These are phyloP conservation scores for Hypoxylon sp. DNA, from an alignment of 2,329 filamentous ascomycete genomes.

Conservation along the genomic window DNA sequence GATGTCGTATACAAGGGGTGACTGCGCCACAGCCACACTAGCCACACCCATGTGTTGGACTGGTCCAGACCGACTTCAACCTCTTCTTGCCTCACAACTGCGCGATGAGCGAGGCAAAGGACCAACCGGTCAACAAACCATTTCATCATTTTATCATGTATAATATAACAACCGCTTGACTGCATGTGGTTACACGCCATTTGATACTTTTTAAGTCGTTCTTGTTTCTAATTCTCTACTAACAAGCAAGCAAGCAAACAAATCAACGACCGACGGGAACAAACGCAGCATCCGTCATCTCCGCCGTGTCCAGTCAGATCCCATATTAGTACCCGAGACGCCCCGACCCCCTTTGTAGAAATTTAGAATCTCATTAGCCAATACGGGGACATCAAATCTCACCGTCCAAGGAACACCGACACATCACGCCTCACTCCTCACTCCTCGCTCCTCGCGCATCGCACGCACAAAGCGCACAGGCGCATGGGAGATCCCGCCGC, in stretches of 20 bases:
- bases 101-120: constrained; percentile 13
- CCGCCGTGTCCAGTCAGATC: constrained; percentile 22
- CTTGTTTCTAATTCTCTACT: constrained; percentile 17
- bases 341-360: constrained; percentile 13
- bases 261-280: constrained; percentile 31
- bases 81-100: constrained; percentile 13
- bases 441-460: background rate
- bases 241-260: constrained; percentile 20
- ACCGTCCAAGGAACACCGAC: constrained; percentile 17
- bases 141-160: background rate
- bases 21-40: constrained; percentile 34
- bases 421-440: constrained; percentile 4
- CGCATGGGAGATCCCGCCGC: constrained; percentile 36
- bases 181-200: background rate
- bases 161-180: background rate
- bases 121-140: constrained; percentile 8
- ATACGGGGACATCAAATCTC: constrained; percentile 38
- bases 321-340: constrained; percentile 34
- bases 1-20: constrained; percentile 23
- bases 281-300: constrained; percentile 25
- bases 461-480: constrained; percentile 11
- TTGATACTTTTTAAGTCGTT: constrained; percentile 8
- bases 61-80: constrained; percentile 8
- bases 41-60: background rate
- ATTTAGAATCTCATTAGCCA: constrained; percentile 26